Evolutionary conservation across 2,329 filamentous ascomycete species (phyloP), one percentile per base, ranked within the genome.

Genomic region (Cordyceps cateniannulata): DNA sequence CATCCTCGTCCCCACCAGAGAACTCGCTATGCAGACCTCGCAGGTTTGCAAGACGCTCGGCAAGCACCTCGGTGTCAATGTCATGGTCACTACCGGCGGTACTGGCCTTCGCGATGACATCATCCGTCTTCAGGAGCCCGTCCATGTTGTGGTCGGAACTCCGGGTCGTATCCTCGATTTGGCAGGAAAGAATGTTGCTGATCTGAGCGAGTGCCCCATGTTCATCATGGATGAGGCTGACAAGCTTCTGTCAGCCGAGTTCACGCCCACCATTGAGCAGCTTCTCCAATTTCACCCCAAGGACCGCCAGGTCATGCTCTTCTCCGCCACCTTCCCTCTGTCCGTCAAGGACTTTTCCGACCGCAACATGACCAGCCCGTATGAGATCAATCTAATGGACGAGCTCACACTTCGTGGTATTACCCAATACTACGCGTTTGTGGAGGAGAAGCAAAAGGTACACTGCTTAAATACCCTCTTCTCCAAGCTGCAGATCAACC

Each of bases 161-260:
- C 95, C 95, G 38, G 95, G 95, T 66, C 86, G 95, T 81, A 97
- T 99, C 69, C 85, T 98, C 65, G 95, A 99, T 79, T 80, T 99
- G 67, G 93, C 95, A 62, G 92, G 93, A 74, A 98, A 99, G 79
- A 92, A 90, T 66, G 93, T 99, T 63, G 95, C 95, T 65, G 95
- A 99, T 76, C 84, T 99, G 54, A 96, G 93, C 69, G 89, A 96
- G 77, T 98, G 95, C 73, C 89, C 92, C 69, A 98, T 96, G 71
- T 99, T 99, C 73, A 91, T 99, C 77, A 99, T 99, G 95, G 95
- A 99, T 71, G 95, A 99, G 76, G 95, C 95, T 60, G 95, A 99
- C 77, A 99, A 99, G 80, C 86, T 99, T 63, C 84, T 99, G 55
- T 99, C 95, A 7, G 86, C 91, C 62, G 95, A 99, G 73, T 99